Evolutionary conservation across 1,139 yeast genomes (phyloP).

Genomic region (Taiozyma sp.): DNA sequence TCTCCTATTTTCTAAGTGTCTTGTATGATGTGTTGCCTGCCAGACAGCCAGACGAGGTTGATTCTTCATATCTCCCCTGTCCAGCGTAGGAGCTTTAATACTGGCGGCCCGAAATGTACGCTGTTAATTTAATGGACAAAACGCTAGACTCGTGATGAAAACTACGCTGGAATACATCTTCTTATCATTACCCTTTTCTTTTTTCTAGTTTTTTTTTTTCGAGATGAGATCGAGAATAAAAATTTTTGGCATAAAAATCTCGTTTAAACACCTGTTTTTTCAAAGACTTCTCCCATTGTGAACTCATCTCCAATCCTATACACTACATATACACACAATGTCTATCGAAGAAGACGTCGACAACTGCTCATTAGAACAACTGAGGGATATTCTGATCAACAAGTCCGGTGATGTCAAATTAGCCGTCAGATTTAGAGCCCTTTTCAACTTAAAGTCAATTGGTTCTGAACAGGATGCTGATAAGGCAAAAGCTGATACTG

Average conservation of each 20-base stretch:
- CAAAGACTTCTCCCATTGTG: background rate
- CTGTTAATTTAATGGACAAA: background rate
- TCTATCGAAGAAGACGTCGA: constrained; percentile 25
- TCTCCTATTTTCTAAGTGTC: background rate
- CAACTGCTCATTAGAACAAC: constrained; percentile 52
- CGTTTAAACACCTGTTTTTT: background rate
- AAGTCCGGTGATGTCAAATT: constrained; percentile 61
- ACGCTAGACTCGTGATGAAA: background rate
- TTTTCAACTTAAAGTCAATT: constrained; percentile 80
- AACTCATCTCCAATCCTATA: background rate
- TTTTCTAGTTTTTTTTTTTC: background rate
- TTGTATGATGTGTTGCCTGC: background rate
- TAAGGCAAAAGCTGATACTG: constrained; percentile 50
- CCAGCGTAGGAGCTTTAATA: background rate
- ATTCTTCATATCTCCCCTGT: background rate
- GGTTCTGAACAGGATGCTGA: constrained; percentile 55
- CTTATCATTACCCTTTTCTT: background rate
- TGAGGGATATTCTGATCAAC: constrained; percentile 65
- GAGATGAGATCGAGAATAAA: background rate
- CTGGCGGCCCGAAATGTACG: background rate
- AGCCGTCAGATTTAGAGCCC: constrained; percentile 87
- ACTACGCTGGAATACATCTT: background rate
- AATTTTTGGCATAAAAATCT: background rate
- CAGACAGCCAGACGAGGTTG: background rate
- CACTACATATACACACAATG: background rate